Evolutionary conservation across 306 rosid genomes (phyloP).

Genomic region (Prunus mume): DNA sequence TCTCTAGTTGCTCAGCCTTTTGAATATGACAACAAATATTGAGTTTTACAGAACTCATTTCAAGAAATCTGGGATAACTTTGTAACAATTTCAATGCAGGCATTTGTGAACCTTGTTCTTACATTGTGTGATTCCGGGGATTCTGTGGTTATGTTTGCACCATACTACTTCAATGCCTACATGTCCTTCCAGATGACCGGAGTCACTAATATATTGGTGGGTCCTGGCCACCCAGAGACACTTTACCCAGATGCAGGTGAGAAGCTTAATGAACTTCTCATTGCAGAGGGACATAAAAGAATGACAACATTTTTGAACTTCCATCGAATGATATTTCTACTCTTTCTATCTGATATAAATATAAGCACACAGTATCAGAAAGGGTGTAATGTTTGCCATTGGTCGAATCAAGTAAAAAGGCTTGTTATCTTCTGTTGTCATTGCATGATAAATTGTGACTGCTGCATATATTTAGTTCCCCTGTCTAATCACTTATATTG

Average conservation of each 20-base stretch:
- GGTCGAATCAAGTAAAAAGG: conserved; percentile 1
- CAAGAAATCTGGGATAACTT: conserved; percentile 27
- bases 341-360: background rate
- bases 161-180: conserved; percentile 89
- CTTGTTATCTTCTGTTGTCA: conserved; percentile 2
- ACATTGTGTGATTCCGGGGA: conserved; percentile 94
- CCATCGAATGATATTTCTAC: background rate
- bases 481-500: background rate
- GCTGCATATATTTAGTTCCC: background rate
- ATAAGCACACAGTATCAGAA: conserved; percentile 2
- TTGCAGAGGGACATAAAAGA: background rate
- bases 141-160: conserved; percentile 87
- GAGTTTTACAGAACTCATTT: background rate
- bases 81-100: conserved; percentile 49
- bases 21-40: background rate
- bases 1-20: background rate
- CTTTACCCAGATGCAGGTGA: conserved; percentile 91
- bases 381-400: background rate
- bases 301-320: conserved; percentile 7
- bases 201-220: conserved; percentile 74
- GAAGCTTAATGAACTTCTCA: conserved; percentile 15
- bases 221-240: conserved; percentile 72
- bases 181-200: conserved; percentile 98
- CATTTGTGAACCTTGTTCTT: conserved; percentile 92
- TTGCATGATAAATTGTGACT: background rate